Evolutionary conservation across 768 basidiomycete genomes (phyloP).

Genomic region (Clitopilus hobsonii): DNA sequence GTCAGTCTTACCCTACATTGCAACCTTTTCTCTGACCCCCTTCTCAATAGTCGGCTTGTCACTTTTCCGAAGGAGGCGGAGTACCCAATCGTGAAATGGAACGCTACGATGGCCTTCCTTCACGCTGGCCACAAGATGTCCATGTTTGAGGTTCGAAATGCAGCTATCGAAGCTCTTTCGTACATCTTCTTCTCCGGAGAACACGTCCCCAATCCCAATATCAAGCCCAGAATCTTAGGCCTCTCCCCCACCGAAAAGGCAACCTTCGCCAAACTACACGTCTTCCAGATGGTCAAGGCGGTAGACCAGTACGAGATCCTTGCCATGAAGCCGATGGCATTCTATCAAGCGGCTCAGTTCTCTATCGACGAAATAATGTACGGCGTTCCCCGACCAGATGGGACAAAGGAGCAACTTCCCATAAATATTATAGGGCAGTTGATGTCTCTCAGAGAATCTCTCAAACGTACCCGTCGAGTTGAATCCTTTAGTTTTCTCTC

Average conservation of each 20-base stretch:
- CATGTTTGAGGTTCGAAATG: constrained; percentile 5
- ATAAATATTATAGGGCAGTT: constrained; percentile 6
- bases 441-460: constrained; percentile 12
- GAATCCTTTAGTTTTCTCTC: constrained; percentile 12
- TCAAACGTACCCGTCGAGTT: constrained; percentile 12
- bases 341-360: constrained; percentile 19
- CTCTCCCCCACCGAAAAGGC: not conserved
- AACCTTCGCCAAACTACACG: constrained; percentile 10
- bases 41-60: not conserved
- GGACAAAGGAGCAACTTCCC: constrained; percentile 3
- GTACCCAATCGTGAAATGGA: constrained; percentile 2
- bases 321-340: constrained; percentile 15
- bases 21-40: no score
- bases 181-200: constrained; percentile 8
- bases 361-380: constrained; percentile 12
- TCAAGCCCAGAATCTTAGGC: constrained; percentile 5
- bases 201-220: not conserved
- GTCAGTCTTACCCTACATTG: not conserved
- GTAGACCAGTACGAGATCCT: constrained; percentile 10
- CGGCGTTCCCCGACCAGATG: constrained; percentile 11
- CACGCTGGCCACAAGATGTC: constrained; percentile 7
- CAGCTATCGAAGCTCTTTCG: constrained; percentile 7
- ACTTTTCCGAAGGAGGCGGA: not conserved
- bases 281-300: constrained; percentile 15
- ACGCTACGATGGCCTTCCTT: constrained; percentile 7